A percentile compares a stretch with the other conserved stretches of the same genome.
These are phyloP conservation scores for Helotiales sp. DNA, from an alignment of 2,329 filamentous ascomycete genomes.

Conservation along the genomic window DNA sequence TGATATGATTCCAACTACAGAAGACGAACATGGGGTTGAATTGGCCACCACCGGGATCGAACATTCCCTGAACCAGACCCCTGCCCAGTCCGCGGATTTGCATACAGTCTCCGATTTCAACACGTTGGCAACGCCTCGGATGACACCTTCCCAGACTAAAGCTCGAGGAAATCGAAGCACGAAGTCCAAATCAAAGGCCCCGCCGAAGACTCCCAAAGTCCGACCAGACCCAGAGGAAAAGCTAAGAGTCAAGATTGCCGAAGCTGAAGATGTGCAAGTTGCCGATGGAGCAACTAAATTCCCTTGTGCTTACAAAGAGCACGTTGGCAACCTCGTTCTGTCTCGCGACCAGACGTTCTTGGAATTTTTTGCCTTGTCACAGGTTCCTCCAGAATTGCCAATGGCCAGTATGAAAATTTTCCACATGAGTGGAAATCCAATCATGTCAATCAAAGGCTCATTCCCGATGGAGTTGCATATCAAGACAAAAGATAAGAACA, in stretches of 20 bases:
- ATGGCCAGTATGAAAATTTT: conserved; percentile 29
- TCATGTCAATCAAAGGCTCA: conserved; percentile 37
- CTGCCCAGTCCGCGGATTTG: background rate
- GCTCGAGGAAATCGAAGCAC: background rate
- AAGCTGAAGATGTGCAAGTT: conserved; percentile 26
- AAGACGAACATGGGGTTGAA: background rate
- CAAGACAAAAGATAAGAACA: conserved; percentile 22
- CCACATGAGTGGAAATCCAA: conserved; percentile 35
- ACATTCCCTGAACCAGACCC: too few species aligned
- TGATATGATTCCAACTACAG: background rate
- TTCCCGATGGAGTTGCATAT: conserved; percentile 41
- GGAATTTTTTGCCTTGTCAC: conserved; percentile 31
- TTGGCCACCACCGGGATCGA: background rate
- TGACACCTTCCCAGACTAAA: background rate
- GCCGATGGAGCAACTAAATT: conserved; percentile 29
- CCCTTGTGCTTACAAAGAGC: conserved; percentile 30
- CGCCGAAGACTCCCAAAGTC: background rate
- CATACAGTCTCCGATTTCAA: background rate
- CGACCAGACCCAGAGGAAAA: background rate
- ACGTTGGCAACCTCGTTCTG: conserved; percentile 38
- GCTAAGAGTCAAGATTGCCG: background rate
- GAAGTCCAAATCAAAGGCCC: background rate
- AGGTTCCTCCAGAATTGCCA: conserved; percentile 24
- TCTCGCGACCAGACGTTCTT: conserved; percentile 34
- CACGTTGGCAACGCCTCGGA: background rate